phyloP scores from a whole-genome alignment of 1,139 yeast genomes.

The Yamadazyma sp. region DNA sequence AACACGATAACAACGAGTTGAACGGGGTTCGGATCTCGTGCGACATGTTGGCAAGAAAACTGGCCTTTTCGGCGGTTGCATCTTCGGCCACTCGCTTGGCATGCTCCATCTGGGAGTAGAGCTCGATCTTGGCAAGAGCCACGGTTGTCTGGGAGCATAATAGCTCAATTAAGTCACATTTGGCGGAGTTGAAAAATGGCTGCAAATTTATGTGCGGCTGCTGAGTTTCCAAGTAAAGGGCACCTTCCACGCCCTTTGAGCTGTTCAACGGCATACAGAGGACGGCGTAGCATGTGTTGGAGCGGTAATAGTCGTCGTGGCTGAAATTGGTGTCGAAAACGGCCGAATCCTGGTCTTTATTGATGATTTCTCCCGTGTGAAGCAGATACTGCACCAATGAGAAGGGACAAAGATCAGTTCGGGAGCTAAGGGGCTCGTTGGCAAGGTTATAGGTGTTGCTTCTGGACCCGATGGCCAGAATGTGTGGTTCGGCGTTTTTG shows the following conservation, averaged over 20 bases:
- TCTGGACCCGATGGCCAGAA: slow-evolving; percentile 46
- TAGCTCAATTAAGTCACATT: slow-evolving; percentile 43
- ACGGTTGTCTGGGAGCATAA: slow-evolving; percentile 57
- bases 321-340: slow-evolving; percentile 35
- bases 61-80: slow-evolving; percentile 59
- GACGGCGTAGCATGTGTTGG: slow-evolving; percentile 34
- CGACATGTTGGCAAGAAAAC: slow-evolving; percentile 60
- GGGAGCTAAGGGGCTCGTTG: slow-evolving; percentile 40
- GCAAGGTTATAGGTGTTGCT: slow-evolving; percentile 35
- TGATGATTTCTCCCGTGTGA: slow-evolving; percentile 37
- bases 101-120: slow-evolving; percentile 50
- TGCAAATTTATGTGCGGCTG: slow-evolving; percentile 12
- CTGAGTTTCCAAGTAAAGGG: slow-evolving; percentile 43
- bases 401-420: slow-evolving; percentile 48
- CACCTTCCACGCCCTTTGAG: slow-evolving; percentile 46
- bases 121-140: slow-evolving; percentile 48
- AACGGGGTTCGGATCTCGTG: slow-evolving; percentile 62
- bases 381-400: slow-evolving; percentile 41
- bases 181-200: slow-evolving; percentile 31
- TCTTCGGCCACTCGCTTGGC: slow-evolving; percentile 60
- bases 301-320: slow-evolving; percentile 43
- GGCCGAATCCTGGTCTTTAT: slow-evolving; percentile 37
- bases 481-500: slow-evolving; percentile 34
- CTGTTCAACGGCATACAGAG: slow-evolving; percentile 51
- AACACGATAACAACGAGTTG: slow-evolving; percentile 55